Evolutionary conservation across 1,139 yeast genomes (phyloP), one percentile per base, ranked within the genome.

Genomic region (Taiozyma onychis): DNA sequence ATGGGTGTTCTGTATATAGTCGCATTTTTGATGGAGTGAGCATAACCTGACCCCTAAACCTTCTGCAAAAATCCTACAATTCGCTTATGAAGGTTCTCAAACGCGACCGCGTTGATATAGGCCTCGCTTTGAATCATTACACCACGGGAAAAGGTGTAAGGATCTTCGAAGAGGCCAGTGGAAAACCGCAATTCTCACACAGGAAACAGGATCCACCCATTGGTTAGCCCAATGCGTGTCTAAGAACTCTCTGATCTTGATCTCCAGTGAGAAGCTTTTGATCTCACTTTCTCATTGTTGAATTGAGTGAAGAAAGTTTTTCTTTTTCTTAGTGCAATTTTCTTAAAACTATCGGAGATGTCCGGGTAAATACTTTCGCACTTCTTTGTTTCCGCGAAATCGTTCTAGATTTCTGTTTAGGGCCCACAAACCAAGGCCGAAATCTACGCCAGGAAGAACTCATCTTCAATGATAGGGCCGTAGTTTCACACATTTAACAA

Each of bases 61-160:
- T 22, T 37, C 41, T 52, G 49, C 53, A 51, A 47, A 49, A 47
- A 54, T 54, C 57, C 58, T 54, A 54, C 57, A 52, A 48, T 51
- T 43, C 45, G 46, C 52, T 50, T 47, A 44, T 39, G 41, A 37
- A 18, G 39, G 50, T 47, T 50, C 52, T 41, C 50, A 45, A 45
- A 51, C 53, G 27, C 26, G 44, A 32, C 27, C 22, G 28, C n/a
- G 22, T 44, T 44, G 30, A 16, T 61, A 45, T 61, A 50, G 63
- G 63, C 65, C 57, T 61, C 63, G 60, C 62, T 61, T 61, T 61
- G 65, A 61, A 60, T 60, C 63, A 51, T 50, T 59, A 57, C 48
- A 52, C 58, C 62, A 61, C 61, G 54, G 63, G 51, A 51, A 54
- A 50, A 54, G 59, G 53, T 48, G 48, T 54, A 60, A 53, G 55